phyloP scores from a whole-genome alignment of 768 basidiomycete genomes.

The Agrocybe pediades region DNA sequence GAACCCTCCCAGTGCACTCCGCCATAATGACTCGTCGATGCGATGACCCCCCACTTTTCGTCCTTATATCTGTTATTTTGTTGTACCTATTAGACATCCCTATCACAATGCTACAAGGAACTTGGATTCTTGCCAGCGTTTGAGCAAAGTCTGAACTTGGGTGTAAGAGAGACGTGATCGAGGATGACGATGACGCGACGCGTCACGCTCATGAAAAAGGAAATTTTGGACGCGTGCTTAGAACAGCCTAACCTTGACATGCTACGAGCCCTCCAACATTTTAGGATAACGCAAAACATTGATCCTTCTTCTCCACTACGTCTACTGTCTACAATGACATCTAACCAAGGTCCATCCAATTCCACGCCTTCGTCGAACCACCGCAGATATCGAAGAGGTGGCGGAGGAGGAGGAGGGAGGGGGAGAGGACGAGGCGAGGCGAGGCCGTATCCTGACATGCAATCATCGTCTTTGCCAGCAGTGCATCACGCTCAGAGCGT shows the following conservation, averaged over 20 bases:
- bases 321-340: slow-evolving; percentile 1
- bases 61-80: neutral
- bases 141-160: too few species aligned
- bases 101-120: neutral
- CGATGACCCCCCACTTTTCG: neutral
- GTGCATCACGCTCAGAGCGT: neutral
- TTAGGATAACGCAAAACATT: neutral
- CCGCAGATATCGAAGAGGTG: neutral
- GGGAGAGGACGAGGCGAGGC: slow-evolving; percentile 1
- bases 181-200: neutral
- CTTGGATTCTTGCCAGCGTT: too few species aligned
- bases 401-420: neutral
- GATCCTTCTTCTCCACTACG: neutral
- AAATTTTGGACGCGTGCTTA: neutral
- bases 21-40: neutral
- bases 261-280: neutral
- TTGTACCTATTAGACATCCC: neutral
- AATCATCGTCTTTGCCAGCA: neutral
- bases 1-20: neutral
- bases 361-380: neutral
- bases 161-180: too few species aligned
- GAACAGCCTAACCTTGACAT: neutral
- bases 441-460: slow-evolving; percentile 3
- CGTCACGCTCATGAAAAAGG: neutral
- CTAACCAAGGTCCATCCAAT: neutral